phyloP scores from a whole-genome alignment of 2,329 filamentous ascomycete species.

The Aplosporella prunicola region DNA sequence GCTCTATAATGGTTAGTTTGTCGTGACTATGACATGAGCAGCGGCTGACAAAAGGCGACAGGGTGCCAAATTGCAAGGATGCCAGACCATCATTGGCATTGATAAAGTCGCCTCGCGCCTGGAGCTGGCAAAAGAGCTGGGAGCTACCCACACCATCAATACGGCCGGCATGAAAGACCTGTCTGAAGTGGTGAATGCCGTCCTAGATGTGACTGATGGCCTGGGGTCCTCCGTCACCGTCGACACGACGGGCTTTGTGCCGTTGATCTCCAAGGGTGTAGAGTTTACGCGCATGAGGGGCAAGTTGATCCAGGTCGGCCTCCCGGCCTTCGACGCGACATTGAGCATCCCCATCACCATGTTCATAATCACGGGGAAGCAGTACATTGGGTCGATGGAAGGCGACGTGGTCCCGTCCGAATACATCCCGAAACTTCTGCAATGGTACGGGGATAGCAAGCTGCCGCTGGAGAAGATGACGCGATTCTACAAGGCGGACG shows the following conservation, averaged over 20 bases:
- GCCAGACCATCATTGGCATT: conserved; percentile 28
- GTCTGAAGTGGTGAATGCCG: conserved; percentile 20
- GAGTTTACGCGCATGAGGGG: conserved; percentile 37
- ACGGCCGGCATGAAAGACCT: conserved; percentile 16
- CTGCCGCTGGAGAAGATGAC: conserved; percentile 40
- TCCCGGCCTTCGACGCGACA: conserved; percentile 31
- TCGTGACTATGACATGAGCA: neutral
- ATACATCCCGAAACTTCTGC: conserved; percentile 39
- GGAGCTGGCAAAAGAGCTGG: conserved; percentile 26
- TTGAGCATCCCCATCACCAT: conserved; percentile 34
- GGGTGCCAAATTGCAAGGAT: conserved; percentile 36
- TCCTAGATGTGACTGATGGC: conserved; percentile 22
- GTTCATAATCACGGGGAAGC: conserved; percentile 41
- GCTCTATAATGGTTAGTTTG: conserved; percentile 31
- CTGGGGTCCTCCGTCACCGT: conserved; percentile 36
- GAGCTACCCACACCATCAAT: conserved; percentile 31
- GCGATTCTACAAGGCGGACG: conserved; percentile 34
- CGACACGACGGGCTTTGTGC: conserved; percentile 39
- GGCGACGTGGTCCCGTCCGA: conserved; percentile 32
- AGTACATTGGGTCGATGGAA: conserved; percentile 39
- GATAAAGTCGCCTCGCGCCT: conserved; percentile 26
- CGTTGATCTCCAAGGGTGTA: conserved; percentile 33
- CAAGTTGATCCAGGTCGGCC: conserved; percentile 42
- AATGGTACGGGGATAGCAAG: conserved; percentile 39
- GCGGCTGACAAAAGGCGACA: conserved; percentile 8